Evolutionary conservation across 1,139 yeast species (phyloP).

Genomic region (Meyerozyma smithsonii): DNA sequence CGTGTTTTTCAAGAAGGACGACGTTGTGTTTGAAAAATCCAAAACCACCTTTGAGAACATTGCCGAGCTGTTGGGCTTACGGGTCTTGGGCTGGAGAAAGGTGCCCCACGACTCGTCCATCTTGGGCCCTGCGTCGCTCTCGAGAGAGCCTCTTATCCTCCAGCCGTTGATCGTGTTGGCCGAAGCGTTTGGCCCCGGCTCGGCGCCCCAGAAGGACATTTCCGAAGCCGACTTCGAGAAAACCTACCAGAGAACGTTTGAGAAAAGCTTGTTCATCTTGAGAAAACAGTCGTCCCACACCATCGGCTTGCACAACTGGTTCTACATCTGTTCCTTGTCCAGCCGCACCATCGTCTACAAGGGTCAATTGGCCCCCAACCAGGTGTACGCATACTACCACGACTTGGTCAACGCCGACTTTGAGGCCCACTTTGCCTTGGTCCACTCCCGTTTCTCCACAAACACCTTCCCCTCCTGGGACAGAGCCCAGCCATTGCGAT

Average conservation of each 20-base stretch:
- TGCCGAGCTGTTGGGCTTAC: constrained; percentile 70
- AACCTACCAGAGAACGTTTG: constrained; percentile 62
- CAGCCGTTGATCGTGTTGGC: constrained; percentile 82
- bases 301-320: constrained; percentile 95
- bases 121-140: constrained; percentile 90
- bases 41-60: constrained; percentile 74
- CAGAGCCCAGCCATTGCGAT: constrained; percentile 95
- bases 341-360: constrained; percentile 90
- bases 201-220: constrained; percentile 26
- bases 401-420: constrained; percentile 89
- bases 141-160: constrained; percentile 85
- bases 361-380: constrained; percentile 96
- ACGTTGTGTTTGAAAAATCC: constrained; percentile 59
- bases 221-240: constrained; percentile 52
- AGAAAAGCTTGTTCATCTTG: constrained; percentile 76
- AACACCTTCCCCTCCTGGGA: constrained; percentile 99
- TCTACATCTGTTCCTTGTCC: constrained; percentile 90
- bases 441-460: constrained; percentile 95
- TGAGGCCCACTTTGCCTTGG: constrained; percentile 93
- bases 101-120: constrained; percentile 95
- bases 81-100: constrained; percentile 89
- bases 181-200: constrained; percentile 44
- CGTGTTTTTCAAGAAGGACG: constrained; percentile 82
- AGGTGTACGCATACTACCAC: constrained; percentile 90
- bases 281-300: constrained; percentile 88